Base-by-base conservation (phyloP, 140 eudicot genomes). In the Ambrosia hybrid region DNA sequence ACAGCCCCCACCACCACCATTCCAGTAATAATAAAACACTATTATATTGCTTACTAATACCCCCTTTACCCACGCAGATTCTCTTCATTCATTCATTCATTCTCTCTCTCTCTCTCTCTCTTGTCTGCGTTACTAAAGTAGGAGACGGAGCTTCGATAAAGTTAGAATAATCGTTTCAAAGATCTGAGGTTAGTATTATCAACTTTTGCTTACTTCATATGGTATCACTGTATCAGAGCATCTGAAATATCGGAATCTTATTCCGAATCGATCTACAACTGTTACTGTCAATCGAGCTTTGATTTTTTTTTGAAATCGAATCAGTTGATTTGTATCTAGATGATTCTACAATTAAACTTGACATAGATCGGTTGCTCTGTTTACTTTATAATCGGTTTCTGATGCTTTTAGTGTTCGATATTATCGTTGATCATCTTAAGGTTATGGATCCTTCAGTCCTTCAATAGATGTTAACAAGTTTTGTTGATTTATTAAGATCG, bases 141-240 rank as follows among this genome's bases (percentile, higher is more conserved):
- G 69, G 60, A 38, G 8, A 8, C 30, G 30, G 60, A 59, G 38
- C 74, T 60, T 77, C 57, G 9, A 41, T 51, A 77, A 77, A 77
- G 76, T 45, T 52, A 71, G 14, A 77, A 21, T 21, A 17, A 60
- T 62, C 76, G 39, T 37, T 43, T 52, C 81, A 61, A 49, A 77
- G 81, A 77, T 77, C 81, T 77, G 53, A 77, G 81, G 81, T 76
- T 17, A 76, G 81, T 69, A 21, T 21, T 21, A 21, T 21, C 30
- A 70, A 41, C 67, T 70, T 52, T 15, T 43, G 36, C 9, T 70
- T 66, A 30, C 67, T 77, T 76, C 30, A 21, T 21, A 21, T 21
- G 30, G 30, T 21, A 21, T n/a, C n/a, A n/a, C n/a, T n/a, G n/a
- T n/a, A n/a, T 48, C 46, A 0, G 16, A 39, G 72, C 65, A 65